These are phyloP conservation scores for Mycena chlorophos DNA, from an alignment of 768 basidiomycete genomes.

Conservation along the genomic window DNA sequence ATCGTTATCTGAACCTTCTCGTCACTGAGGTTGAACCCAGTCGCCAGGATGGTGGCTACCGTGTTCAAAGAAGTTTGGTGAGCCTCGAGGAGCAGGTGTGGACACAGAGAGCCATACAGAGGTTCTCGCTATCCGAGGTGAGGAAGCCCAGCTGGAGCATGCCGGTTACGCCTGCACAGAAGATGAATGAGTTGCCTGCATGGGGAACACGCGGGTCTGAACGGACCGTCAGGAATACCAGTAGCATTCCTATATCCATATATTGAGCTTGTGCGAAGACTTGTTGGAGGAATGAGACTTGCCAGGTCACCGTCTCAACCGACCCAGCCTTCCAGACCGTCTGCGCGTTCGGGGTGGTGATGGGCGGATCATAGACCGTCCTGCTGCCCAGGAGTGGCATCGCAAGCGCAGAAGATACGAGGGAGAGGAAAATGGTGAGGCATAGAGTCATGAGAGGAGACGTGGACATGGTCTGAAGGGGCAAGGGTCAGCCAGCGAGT, in stretches of 20 bases:
- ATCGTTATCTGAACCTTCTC: constrained; percentile 54
- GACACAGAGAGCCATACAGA: constrained; percentile 32
- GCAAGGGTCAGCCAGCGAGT: constrained; percentile 8
- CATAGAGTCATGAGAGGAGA: constrained; percentile 24
- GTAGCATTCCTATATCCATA: constrained; percentile 2
- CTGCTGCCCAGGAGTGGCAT: constrained; percentile 39
- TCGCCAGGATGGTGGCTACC: constrained; percentile 58
- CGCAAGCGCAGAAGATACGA: constrained; percentile 34
- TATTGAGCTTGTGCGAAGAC: not conserved
- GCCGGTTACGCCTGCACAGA: constrained; percentile 51
- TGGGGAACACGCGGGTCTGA: not conserved
- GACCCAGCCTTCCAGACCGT: constrained; percentile 54
- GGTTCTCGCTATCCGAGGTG: constrained; percentile 48
- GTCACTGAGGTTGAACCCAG: constrained; percentile 50
- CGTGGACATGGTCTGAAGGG: constrained; percentile 13
- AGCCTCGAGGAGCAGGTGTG: not conserved
- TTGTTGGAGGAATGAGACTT: constrained; percentile 19
- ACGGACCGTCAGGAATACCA: constrained; percentile 4
- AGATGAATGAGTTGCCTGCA: constrained; percentile 45
- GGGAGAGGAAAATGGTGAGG: constrained; percentile 32
- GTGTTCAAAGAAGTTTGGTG: constrained; percentile 8
- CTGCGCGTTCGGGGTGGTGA: constrained; percentile 45
- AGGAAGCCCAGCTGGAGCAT: constrained; percentile 50
- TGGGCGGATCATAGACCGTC: constrained; percentile 51
- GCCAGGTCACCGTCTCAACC: constrained; percentile 56